Base-by-base conservation (phyloP, 78 protist species). In the Diacronema lutheri region DNA sequence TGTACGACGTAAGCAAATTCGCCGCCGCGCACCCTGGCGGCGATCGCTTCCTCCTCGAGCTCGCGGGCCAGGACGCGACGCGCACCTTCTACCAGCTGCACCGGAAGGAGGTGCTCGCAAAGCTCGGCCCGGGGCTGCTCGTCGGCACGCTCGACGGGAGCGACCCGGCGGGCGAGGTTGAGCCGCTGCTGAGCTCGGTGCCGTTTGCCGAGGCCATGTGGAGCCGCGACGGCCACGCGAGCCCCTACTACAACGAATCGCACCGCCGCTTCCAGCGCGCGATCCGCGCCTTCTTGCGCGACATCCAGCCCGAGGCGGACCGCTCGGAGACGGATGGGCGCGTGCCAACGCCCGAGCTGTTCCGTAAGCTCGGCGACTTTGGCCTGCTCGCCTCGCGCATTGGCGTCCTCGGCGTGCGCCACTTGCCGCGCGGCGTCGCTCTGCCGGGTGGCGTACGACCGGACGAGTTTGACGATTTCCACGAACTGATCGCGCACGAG, bases 1-100 rank as follows among this genome's bases (percentile, higher is more conserved):
- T 69, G 81, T 85, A 71, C 61, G 81, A 69, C 35, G 71, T 71
- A 23, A 50, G 64, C 60, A 46, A 56, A 33, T 85, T 68, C n/a
- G 35, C 31, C 46, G 64, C 37, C 6, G n/a, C 12, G 29, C 88
- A 85, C 69, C 88, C 88, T 3, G 87, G 87, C 3, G 73, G 86
- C 7, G 50, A 3, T 3, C 50, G 50, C 16, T 7, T 44, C 16
- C 50, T 44, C 16, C 50, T 9, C 50, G 50, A 44, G 50, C 7
- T 9, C 7, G 50, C 50, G 66, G 66, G 66, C 23, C 4, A 61
- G 66, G 66, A 61, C 10, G 66, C 66, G n/a, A 61, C 66, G 37
- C 26, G 10, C 37, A 10, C 6, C 10, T 61, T 61, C n/a, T 61
- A 11, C n/a, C 37, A 26, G 37, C n/a, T 61, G 66, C 66, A 61